phyloP scores from a whole-genome alignment of 192 early-diverging fungal genomes.

The Rhizophagus prolifer region DNA sequence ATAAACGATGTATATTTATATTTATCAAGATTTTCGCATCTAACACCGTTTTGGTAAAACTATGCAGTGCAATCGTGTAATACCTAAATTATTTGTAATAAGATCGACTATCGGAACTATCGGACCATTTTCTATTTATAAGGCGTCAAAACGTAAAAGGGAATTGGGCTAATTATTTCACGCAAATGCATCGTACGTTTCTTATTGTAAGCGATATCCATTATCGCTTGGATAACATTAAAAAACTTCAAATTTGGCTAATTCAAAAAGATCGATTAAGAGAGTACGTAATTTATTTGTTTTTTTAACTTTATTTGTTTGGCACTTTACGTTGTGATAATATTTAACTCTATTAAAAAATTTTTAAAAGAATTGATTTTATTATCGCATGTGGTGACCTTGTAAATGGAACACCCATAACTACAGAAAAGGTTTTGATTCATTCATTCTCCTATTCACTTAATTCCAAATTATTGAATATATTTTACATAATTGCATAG shows the following conservation, averaged over 20 bases:
- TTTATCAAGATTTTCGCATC: too few relatives aligned
- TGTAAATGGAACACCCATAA: slow-evolving; percentile 11
- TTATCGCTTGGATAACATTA: slow-evolving; percentile 15
- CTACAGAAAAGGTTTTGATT: slow-evolving; percentile 11
- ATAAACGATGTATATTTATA: background rate
- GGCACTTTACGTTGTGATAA: too few relatives aligned
- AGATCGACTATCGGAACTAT: background rate
- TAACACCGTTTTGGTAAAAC: too few relatives aligned
- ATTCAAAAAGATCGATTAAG: slow-evolving; percentile 7
- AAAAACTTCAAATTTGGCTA: slow-evolving; percentile 21
- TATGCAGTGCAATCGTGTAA: too few relatives aligned
- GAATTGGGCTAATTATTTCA: background rate
- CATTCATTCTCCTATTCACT: background rate
- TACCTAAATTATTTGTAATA: too few relatives aligned
- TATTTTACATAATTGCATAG: background rate
- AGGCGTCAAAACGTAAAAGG: background rate
- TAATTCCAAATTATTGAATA: background rate
- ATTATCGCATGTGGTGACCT: slow-evolving; percentile 23
- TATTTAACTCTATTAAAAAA: background rate
- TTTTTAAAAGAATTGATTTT: slow-evolving; percentile 7
- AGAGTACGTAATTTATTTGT: slow-evolving; percentile 6
- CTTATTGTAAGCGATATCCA: slow-evolving; percentile 26
- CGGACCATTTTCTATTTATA: background rate
- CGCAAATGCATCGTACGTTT: slow-evolving; percentile 10
- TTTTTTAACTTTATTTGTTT: background rate